Base-by-base conservation (phyloP, 2,329 filamentous ascomycete genomes). In the Fusarium domesticum region DNA sequence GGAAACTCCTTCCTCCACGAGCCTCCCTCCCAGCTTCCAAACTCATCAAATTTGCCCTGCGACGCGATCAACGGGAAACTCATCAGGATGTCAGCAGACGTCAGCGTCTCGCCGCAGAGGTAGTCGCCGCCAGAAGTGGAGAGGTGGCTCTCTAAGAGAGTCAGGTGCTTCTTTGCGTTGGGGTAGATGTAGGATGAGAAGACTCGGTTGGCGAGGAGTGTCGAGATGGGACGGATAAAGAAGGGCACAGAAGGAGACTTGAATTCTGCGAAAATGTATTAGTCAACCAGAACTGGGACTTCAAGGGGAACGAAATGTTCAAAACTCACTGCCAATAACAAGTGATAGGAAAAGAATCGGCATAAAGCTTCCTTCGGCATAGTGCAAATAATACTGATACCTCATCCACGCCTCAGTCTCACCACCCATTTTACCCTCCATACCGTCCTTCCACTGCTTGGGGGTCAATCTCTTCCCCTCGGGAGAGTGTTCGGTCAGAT, bases 311-410 rank as follows among this genome's bases (percentile, higher is more conserved):
- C 20, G 1, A 11, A 14, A 36, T 39, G 18, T 18, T 6, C 6
- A 10, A 4, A 25, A 68, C 72, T 45, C 62, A 77, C 75, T 64
- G 4, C 60, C 60, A 11, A 86, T 70, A 18, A 95, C 68, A 14
- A 93, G 62, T 12, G 74, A 70, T 49, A 88, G 67, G 1, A 91
- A 67, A 50, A 93, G 64, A 37, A 82, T 71, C 1, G 81, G 78
- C 84, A 95, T 93, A 49, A 96, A 69, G 48, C 80, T 88, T 10
- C 91, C 92, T 69, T 96, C 92, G 5, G 81, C 76, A 66, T 91
- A 96, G 64, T 96, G 86, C 75, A 96, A 80, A 54, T 81, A 81
- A 63, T 89, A 87, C 60, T 76, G 72, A 63, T 75, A 81, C 38
- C 80, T 72, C 64, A 81, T 63, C 72, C 75, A 83, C 47, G 70